A percentile compares a stretch with the other conserved stretches of the same genome.
phyloP scores from a whole-genome alignment of 2,329 filamentous ascomycete genomes.

The Microsporum canis region DNA sequence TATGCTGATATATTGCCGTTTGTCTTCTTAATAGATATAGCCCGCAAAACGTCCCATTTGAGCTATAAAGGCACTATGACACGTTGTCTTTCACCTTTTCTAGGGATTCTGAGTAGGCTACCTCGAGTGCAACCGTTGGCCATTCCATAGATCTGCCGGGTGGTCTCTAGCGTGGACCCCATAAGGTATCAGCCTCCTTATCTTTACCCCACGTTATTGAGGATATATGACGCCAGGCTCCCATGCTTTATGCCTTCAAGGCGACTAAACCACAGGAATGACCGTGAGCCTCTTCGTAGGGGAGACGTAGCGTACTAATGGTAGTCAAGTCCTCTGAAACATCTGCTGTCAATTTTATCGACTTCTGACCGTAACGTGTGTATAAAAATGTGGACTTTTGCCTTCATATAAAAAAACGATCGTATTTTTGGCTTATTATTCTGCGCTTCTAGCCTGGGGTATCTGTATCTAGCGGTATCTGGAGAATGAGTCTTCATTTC shows the following conservation, averaged over 20 bases:
- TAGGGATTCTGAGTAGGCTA: neutral
- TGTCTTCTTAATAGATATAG: neutral
- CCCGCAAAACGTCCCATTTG: neutral
- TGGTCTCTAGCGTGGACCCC: too few relatives aligned
- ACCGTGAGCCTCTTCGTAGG: neutral
- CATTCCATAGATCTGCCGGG: too few relatives aligned
- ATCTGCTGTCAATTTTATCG: neutral
- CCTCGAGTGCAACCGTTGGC: too few relatives aligned
- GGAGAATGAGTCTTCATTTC: too few relatives aligned
- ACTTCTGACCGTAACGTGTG: neutral
- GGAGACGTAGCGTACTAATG: neutral
- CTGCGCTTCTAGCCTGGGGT: too few relatives aligned
- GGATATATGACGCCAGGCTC: too few relatives aligned
- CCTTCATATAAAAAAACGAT: too few relatives aligned
- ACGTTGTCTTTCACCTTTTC: neutral
- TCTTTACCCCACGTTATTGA: too few relatives aligned
- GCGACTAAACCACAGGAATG: neutral
- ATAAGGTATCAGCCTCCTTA: too few relatives aligned
- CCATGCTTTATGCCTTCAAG: neutral
- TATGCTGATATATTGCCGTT: neutral
- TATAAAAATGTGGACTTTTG: neutral
- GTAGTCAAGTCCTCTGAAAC: neutral
- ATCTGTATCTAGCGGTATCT: too few relatives aligned
- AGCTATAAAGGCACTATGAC: neutral
- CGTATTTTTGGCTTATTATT: too few relatives aligned